A percentile compares a stretch with the other conserved stretches of the same genome.
phyloP scores from a whole-genome alignment of 345 rosid species.

The Populus tremula region DNA sequence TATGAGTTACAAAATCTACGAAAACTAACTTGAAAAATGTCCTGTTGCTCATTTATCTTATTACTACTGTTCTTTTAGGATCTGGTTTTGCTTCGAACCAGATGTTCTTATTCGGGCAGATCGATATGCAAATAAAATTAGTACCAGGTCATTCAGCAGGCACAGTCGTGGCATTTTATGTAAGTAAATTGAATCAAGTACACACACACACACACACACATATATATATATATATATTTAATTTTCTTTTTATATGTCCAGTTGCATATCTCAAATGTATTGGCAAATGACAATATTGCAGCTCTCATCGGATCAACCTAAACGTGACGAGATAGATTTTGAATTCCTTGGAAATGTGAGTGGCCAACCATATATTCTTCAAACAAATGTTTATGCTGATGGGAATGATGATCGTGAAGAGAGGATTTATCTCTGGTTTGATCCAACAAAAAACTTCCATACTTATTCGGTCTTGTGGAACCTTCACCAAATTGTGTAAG shows the following conservation, averaged over 20 bases:
- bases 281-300: slow-evolving; percentile 10
- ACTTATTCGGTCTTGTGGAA: slow-evolving; percentile 81
- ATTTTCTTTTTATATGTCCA: not conserved
- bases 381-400: slow-evolving; percentile 68
- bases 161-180: slow-evolving; percentile 75
- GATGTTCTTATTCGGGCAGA: slow-evolving; percentile 67
- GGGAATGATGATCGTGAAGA: slow-evolving; percentile 73
- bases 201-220: too few relatives aligned
- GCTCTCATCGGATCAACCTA: slow-evolving; percentile 71
- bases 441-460: slow-evolving; percentile 72
- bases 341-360: slow-evolving; percentile 72
- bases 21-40: not conserved
- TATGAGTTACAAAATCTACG: slow-evolving; percentile 2
- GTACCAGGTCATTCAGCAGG: slow-evolving; percentile 82
- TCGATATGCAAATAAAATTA: slow-evolving; percentile 77
- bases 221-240: not conserved
- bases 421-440: slow-evolving; percentile 86
- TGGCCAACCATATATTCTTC: slow-evolving; percentile 75
- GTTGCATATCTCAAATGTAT: not conserved
- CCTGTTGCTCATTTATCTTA: not conserved
- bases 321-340: slow-evolving; percentile 76
- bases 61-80: slow-evolving; percentile 33
- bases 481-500: slow-evolving; percentile 82
- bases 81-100: slow-evolving; percentile 66
- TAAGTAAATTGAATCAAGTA: slow-evolving; percentile 23